Conservation (phyloP, 23 red algal species). For the Gracilariopsis chorda region DNA sequence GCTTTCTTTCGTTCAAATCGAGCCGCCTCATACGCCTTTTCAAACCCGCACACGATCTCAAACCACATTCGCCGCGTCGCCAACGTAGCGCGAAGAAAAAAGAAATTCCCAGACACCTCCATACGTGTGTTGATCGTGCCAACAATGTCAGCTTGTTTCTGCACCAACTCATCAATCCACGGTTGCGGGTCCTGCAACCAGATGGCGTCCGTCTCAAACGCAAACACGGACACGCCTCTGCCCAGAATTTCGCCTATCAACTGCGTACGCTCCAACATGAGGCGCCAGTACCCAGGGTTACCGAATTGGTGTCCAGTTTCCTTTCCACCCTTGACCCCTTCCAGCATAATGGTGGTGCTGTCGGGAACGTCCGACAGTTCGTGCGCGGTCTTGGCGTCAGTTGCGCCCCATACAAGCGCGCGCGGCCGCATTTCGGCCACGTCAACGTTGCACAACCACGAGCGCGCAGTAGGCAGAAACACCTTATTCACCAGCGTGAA, state of each 20-base stretch:
- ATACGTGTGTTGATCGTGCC: constrained; percentile 63
- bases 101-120: constrained; percentile 74
- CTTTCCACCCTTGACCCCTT: constrained; percentile 58
- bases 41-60: constrained; percentile 57
- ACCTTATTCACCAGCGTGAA: constrained; percentile 72
- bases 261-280: constrained; percentile 67
- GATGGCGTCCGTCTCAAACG: constrained; percentile 74
- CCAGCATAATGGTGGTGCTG: constrained; percentile 17
- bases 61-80: constrained; percentile 55
- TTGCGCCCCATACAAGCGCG: constrained; percentile 53
- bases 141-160: constrained; percentile 46
- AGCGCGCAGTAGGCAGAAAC: constrained; percentile 42
- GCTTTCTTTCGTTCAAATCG: constrained; percentile 48
- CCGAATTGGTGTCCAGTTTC: constrained; percentile 68
- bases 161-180: constrained; percentile 37
- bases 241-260: constrained; percentile 40
- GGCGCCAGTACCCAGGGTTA: constrained; percentile 66
- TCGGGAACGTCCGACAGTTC: background rate
- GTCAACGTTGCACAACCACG: constrained; percentile 72
- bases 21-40: constrained; percentile 19
- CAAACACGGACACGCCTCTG: constrained; percentile 51
- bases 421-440: constrained; percentile 39
- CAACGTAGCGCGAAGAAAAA: constrained; percentile 60
- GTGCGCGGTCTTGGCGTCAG: constrained; percentile 25
- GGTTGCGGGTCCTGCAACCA: constrained; percentile 72